These are phyloP conservation scores for Fusarium coffeatum DNA, from an alignment of 2,329 filamentous ascomycete species.

Conservation along the genomic window DNA sequence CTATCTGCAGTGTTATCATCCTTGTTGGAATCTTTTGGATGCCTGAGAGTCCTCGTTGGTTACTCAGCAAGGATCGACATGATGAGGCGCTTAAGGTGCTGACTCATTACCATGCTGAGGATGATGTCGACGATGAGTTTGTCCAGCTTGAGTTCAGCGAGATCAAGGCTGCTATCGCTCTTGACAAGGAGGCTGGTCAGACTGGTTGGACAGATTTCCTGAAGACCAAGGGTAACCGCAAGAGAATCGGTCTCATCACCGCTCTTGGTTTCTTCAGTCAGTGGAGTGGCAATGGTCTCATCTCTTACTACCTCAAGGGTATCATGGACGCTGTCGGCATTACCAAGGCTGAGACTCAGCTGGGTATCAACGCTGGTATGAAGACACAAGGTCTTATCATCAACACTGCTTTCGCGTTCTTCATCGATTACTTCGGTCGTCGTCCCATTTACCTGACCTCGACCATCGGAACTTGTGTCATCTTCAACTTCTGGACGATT, in stretches of 20 bases:
- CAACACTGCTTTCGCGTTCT: constrained; percentile 37
- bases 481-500: constrained; percentile 40
- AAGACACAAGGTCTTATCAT: constrained; percentile 19
- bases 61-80: constrained; percentile 37
- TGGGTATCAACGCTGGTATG: constrained; percentile 42
- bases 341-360: constrained; percentile 52
- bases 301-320: constrained; percentile 27
- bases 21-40: constrained; percentile 20
- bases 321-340: constrained; percentile 32
- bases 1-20: constrained; percentile 30
- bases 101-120: constrained; percentile 36
- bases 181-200: constrained; percentile 32
- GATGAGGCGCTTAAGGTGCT: constrained; percentile 35
- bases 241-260: constrained; percentile 44
- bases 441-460: constrained; percentile 21
- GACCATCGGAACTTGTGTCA: constrained; percentile 44
- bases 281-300: constrained; percentile 31
- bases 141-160: constrained; percentile 34
- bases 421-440: constrained; percentile 39
- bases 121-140: constrained; percentile 13
- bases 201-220: constrained; percentile 40
- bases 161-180: constrained; percentile 31
- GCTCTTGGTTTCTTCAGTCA: constrained; percentile 31
- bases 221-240: constrained; percentile 44
- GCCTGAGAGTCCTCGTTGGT: constrained; percentile 40